Evolutionary conservation across 1,139 yeast genomes (phyloP), one percentile per base, ranked within the genome.

Genomic region (Spathaspora sp.): DNA sequence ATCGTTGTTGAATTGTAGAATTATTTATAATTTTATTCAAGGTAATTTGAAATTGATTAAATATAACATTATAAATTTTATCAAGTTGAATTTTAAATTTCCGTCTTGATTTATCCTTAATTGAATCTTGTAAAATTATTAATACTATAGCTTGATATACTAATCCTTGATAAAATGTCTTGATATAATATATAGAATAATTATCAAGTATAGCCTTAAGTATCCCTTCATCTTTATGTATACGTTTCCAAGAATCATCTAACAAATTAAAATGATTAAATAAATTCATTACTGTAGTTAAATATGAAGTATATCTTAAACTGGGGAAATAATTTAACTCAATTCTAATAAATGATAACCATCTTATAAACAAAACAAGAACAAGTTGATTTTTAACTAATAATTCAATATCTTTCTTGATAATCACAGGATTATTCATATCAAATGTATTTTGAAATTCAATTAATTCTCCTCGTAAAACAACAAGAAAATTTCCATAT

Each of bases 321-420:
- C 68, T 56, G 0, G 75, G 72, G 48, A 67, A 70, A 52, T 70
- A 65, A 7, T 58, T 58, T 1, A 56, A 46, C 51, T 70, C 74
- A 17, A 68, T 53, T 38, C 63, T 56, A 18, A 68, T 53, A 43
- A 70, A 63, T 26, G 67, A 61, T 38, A 70, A 54, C 73, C 73
- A 69, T 47, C 66, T 54, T 9, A 64, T 55, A 47, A 59, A 60
- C 9, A 57, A 53, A 9, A 55, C 47, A 26, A 58, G 46, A 1
- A 56, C 44, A 7, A 55, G 38, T 47, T 66, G 71, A 49, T 59
- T 62, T 43, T 53, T 54, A 8, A 57, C 45, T 24, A 63, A 55
- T 16, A 60, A 43, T 18, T 51, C 49, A n/a, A 64, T 26, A 25
- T 56, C 59, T 7, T 42, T 20, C 1, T 29, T 6, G 4, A 44